Percentiles rank a stretch among this genome's conserved stretches.
Conservation (phyloP, 495 filamentous ascomycete genomes). For the Penicillium soppii region DNA sequence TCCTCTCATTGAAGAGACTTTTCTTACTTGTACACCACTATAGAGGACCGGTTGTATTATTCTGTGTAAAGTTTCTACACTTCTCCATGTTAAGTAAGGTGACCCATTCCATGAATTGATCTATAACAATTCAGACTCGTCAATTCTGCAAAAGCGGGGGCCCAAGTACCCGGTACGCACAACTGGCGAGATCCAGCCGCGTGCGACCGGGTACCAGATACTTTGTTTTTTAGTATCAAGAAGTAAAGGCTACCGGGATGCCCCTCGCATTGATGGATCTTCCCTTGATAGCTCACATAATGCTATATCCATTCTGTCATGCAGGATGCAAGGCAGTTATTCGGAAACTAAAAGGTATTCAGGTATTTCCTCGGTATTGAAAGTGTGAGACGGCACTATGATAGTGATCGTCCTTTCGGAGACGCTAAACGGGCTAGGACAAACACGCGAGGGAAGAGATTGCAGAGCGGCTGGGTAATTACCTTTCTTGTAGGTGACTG, state of each 20-base stretch:
- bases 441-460: too few relatives aligned
- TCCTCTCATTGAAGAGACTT: background rate
- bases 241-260: too few relatives aligned
- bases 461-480: too few relatives aligned
- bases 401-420: slow-evolving; percentile 25
- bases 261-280: background rate
- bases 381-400: slow-evolving; percentile 1
- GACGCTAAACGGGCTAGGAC: slow-evolving; percentile 10
- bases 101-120: background rate
- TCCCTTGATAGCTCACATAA: slow-evolving; percentile 1
- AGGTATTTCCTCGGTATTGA: background rate
- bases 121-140: background rate
- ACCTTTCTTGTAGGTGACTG: too few relatives aligned
- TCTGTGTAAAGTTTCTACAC: background rate
- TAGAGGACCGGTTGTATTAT: too few relatives aligned
- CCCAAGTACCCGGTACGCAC: slow-evolving; percentile 1
- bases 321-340: slow-evolving; percentile 1
- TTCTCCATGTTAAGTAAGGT: background rate
- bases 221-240: background rate
- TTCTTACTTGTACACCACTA: too few relatives aligned
- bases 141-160: slow-evolving; percentile 1
- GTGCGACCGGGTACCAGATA: background rate
- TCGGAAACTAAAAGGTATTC: background rate
- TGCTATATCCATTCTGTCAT: background rate
- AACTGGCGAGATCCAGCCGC: background rate